Conservation (phyloP, 2,329 filamentous ascomycete species). For the Nothophoma quercina region DNA sequence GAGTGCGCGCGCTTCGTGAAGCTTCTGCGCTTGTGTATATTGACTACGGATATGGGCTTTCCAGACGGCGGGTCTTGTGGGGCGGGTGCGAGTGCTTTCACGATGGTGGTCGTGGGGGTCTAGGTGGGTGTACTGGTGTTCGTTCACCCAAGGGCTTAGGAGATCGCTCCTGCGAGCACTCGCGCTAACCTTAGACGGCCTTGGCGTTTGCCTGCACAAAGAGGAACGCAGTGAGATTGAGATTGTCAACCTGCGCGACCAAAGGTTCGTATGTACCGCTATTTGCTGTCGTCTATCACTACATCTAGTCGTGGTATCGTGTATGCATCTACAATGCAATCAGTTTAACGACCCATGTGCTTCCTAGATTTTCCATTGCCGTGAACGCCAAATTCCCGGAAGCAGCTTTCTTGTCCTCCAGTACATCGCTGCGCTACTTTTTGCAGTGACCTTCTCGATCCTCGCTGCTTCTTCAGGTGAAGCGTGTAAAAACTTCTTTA, state of each 20-base stretch:
- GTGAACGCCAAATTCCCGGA: constrained; percentile 3
- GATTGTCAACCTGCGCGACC: neutral
- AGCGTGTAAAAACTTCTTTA: constrained; percentile 6
- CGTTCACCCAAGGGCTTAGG: constrained; percentile 9
- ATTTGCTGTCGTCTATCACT: neutral
- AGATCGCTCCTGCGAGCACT: constrained; percentile 14
- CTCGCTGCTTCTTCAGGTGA: too few species aligned
- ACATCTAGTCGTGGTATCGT: neutral
- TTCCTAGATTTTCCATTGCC: neutral
- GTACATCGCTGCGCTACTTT: neutral
- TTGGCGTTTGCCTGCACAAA: constrained; percentile 7
- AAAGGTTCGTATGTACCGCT: neutral
- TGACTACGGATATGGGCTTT: constrained; percentile 31
- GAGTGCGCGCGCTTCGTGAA: constrained; percentile 35
- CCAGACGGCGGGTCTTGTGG: constrained; percentile 40
- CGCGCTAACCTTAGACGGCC: too few species aligned
- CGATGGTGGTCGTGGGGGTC: constrained; percentile 43
- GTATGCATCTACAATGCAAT: neutral
- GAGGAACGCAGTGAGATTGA: neutral
- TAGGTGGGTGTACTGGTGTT: constrained; percentile 31
- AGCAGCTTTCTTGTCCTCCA: neutral
- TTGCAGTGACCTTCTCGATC: too few species aligned
- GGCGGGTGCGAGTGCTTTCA: constrained; percentile 41
- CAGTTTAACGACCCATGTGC: neutral
- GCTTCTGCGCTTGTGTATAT: constrained; percentile 34